Evolutionary conservation across 2,329 filamentous ascomycete genomes (phyloP).

Genomic region (Coniochaeta sp.): DNA sequence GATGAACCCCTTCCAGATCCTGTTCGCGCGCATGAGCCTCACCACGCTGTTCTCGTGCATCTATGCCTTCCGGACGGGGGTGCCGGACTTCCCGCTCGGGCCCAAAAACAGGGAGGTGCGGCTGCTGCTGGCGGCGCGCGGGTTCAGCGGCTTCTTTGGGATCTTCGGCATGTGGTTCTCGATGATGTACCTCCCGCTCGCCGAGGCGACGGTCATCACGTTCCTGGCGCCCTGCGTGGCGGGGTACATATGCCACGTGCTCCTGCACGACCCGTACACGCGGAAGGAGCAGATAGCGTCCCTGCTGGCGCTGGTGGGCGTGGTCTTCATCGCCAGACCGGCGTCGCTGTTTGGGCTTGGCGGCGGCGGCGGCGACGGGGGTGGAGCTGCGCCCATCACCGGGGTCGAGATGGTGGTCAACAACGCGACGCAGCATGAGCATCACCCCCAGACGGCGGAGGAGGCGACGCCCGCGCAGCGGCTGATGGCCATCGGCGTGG

Average conservation of each 20-base stretch:
- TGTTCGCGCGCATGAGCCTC: constrained; percentile 72
- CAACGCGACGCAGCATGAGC: neutral
- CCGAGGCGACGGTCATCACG: constrained; percentile 83
- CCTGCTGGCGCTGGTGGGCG: constrained; percentile 67
- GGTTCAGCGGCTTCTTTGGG: constrained; percentile 64
- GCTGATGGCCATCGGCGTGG: constrained; percentile 61
- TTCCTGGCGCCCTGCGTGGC: constrained; percentile 76
- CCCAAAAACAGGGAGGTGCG: constrained; percentile 49
- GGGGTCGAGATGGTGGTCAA: neutral
- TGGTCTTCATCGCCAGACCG: constrained; percentile 76
- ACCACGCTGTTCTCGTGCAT: constrained; percentile 58
- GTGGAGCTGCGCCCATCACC: neutral
- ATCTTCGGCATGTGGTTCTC: constrained; percentile 68
- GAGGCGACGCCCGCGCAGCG: constrained; percentile 54
- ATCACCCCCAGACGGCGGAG: constrained; percentile 17
- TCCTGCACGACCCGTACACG: constrained; percentile 71
- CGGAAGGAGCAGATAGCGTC: constrained; percentile 69
- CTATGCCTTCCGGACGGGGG: constrained; percentile 67
- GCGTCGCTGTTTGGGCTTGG: constrained; percentile 25
- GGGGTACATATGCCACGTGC: constrained; percentile 71
- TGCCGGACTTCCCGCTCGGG: constrained; percentile 66
- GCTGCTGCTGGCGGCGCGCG: constrained; percentile 59
- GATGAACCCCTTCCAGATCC: constrained; percentile 77
- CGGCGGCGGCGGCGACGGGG: constrained; percentile 1
- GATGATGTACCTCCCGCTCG: constrained; percentile 70